Percentiles rank a stretch among this genome's conserved stretches.
Conservation (phyloP, 2,329 filamentous ascomycete genomes). For the Tolypocladium ovalisporum region DNA sequence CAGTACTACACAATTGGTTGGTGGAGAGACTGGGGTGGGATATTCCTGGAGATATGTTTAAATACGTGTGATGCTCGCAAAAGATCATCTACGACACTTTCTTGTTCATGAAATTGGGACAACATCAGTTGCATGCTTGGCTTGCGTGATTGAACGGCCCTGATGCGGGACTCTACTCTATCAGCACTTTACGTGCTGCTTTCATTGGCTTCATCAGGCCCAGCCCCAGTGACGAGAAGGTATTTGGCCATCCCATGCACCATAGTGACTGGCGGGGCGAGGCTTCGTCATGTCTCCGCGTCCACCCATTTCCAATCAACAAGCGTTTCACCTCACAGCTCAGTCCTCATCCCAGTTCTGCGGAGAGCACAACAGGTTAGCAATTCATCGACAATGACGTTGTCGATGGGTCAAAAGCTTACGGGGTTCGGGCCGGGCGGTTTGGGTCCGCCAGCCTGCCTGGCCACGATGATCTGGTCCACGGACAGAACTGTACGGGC, state of each 20-base stretch:
- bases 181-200: neutral
- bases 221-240: conserved; percentile 1
- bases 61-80: neutral
- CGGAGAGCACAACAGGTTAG: conserved; percentile 14
- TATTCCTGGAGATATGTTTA: neutral
- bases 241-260: conserved; percentile 14
- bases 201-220: neutral
- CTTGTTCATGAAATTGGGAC: neutral
- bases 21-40: neutral
- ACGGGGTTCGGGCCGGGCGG: conserved; percentile 84
- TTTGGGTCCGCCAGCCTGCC: conserved; percentile 95
- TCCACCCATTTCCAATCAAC: neutral
- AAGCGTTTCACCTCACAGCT: conserved; percentile 8
- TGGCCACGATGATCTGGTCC: conserved; percentile 96
- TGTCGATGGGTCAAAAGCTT: conserved; percentile 15
- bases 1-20: neutral
- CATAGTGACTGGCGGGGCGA: neutral
- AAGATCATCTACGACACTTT: neutral
- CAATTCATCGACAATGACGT: neutral
- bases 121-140: neutral
- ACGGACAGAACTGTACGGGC: conserved; percentile 90
- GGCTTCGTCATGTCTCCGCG: neutral
- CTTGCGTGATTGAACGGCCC: neutral
- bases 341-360: conserved; percentile 56
- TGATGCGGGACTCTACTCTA: neutral